Evolutionary conservation across 495 filamentous ascomycete species (phyloP).

Genomic region (Xylaria telfairii): DNA sequence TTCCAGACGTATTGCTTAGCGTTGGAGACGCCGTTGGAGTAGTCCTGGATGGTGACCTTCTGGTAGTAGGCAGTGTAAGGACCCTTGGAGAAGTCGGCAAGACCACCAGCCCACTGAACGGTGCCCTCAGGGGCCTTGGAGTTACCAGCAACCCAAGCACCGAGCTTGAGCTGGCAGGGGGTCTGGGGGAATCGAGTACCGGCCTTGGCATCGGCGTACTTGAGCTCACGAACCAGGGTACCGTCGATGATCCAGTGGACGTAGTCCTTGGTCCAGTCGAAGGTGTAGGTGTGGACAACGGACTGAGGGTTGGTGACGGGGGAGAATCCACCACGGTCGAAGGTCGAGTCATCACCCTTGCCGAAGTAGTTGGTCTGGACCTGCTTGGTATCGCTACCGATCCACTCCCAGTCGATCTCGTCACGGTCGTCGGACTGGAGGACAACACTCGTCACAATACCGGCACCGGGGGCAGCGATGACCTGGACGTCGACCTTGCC

Average conservation of each 20-base stretch:
- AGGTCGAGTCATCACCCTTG: conserved; percentile 81
- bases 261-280: conserved; percentile 79
- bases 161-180: conserved; percentile 85
- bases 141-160: conserved; percentile 86
- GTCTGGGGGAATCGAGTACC: conserved; percentile 86
- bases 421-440: conserved; percentile 91
- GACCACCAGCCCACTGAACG: conserved; percentile 87
- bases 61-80: conserved; percentile 88
- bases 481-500: conserved; percentile 72
- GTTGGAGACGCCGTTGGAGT: conserved; percentile 80
- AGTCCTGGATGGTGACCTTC: conserved; percentile 80
- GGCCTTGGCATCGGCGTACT: conserved; percentile 60
- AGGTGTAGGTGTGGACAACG: conserved; percentile 81
- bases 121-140: conserved; percentile 71
- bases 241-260: conserved; percentile 88
- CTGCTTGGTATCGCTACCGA: conserved; percentile 65
- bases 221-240: conserved; percentile 69
- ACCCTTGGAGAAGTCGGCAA: conserved; percentile 73
- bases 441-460: conserved; percentile 84
- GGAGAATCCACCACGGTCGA: conserved; percentile 76
- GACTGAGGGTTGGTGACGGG: conserved; percentile 64
- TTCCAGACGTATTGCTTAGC: conserved; percentile 75
- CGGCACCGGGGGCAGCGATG: conserved; percentile 68
- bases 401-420: conserved; percentile 94
- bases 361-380: conserved; percentile 96